Conservation (phyloP, 164 flowering plant species). For the Vitis rupestris region DNA sequence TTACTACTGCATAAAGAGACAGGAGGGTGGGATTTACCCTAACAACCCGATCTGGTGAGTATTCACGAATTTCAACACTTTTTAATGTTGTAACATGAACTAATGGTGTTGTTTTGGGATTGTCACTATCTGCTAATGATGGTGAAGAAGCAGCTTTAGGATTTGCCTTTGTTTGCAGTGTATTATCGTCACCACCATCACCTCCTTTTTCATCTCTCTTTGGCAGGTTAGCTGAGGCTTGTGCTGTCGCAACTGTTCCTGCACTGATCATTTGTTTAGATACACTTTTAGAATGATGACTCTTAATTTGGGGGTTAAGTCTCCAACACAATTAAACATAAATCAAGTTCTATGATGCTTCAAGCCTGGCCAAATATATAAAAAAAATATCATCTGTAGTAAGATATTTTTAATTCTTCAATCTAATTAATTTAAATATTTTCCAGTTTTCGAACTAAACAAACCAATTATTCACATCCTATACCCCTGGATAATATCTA, state of each 20-base stretch:
- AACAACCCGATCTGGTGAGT: slow-evolving; percentile 33
- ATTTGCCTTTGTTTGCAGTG: slow-evolving; percentile 11
- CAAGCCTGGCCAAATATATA: no score
- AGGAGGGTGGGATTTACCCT: slow-evolving; percentile 33
- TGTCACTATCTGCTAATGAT: slow-evolving; percentile 22
- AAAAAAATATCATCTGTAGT: no score
- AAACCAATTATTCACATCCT: no score
- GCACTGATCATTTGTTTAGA: slow-evolving; percentile 36
- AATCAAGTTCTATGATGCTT: no score
- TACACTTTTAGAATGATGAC: background rate
- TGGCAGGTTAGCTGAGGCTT: slow-evolving; percentile 26
- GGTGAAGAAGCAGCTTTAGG: slow-evolving; percentile 19
- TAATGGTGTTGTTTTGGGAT: slow-evolving; percentile 12
- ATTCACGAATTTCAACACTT: slow-evolving; percentile 26
- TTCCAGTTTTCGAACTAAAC: no score
- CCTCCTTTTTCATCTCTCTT: slow-evolving; percentile 24
- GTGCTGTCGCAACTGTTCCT: slow-evolving; percentile 24
- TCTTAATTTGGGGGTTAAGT: no score
- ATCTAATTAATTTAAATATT: no score
- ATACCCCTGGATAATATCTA: no score
- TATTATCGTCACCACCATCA: slow-evolving; percentile 16
- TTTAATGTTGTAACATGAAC: slow-evolving; percentile 35
- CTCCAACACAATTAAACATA: background rate
- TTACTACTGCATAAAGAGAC: background rate
- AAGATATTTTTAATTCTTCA: no score